Conservation (phyloP, 768 basidiomycete genomes). For the Kwoniella botswanensis region DNA sequence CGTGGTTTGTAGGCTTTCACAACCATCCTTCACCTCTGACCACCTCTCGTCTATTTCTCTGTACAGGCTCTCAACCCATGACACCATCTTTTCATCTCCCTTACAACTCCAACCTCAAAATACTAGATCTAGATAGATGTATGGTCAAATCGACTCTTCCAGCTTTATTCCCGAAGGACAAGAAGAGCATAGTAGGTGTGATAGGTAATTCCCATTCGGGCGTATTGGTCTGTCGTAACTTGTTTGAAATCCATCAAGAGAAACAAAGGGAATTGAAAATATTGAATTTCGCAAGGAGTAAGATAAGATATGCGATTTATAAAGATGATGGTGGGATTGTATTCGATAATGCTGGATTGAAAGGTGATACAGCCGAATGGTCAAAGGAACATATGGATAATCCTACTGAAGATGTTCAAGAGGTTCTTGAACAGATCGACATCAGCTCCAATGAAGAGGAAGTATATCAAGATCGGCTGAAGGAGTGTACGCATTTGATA, state of each 20-base stretch:
- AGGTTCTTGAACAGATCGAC: slow-evolving; percentile 30
- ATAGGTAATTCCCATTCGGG: slow-evolving; percentile 48
- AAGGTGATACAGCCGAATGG: slow-evolving; percentile 41
- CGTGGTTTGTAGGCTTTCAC: slow-evolving; percentile 19
- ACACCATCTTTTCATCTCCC: slow-evolving; percentile 15
- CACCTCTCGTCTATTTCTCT: slow-evolving; percentile 29
- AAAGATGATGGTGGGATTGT: slow-evolving; percentile 39
- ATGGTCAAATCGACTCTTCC: slow-evolving; percentile 28
- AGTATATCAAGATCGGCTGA: slow-evolving; percentile 30
- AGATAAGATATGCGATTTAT: slow-evolving; percentile 38
- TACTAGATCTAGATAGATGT: slow-evolving; percentile 37
- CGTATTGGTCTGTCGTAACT: slow-evolving; percentile 34
- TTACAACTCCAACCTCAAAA: slow-evolving; percentile 23
- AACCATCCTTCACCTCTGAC: neutral
- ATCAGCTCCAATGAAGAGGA: slow-evolving; percentile 8
- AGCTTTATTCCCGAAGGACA: slow-evolving; percentile 23
- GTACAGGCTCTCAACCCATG: slow-evolving; percentile 40
- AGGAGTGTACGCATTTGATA: slow-evolving; percentile 37
- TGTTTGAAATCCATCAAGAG: slow-evolving; percentile 28
- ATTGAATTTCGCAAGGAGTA: slow-evolving; percentile 33
- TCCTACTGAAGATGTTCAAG: neutral
- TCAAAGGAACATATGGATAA: slow-evolving; percentile 30
- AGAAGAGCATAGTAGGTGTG: slow-evolving; percentile 21
- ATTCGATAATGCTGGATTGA: slow-evolving; percentile 42
- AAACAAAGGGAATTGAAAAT: slow-evolving; percentile 23